phyloP scores from a whole-genome alignment of 1,284 basidiomycete genomes.

The Athelia psychrophila region DNA sequence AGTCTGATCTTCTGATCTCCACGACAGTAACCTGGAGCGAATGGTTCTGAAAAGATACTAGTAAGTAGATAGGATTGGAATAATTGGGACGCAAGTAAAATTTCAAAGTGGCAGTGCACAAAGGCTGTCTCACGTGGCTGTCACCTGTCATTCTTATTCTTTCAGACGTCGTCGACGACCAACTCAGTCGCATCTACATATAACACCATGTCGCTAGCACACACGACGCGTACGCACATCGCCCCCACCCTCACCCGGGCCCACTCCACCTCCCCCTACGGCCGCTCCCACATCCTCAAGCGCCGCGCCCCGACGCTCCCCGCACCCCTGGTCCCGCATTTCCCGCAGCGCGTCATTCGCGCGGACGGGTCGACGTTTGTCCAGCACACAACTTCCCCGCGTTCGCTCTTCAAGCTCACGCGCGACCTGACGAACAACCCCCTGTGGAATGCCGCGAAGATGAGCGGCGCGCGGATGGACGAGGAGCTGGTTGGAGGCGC shows the following conservation, averaged over 20 bases:
- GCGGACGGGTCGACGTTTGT: conserved; percentile 86
- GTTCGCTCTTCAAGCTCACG: conserved; percentile 62
- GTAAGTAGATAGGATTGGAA: too few relatives aligned
- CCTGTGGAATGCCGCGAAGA: conserved; percentile 59
- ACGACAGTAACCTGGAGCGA: too few relatives aligned
- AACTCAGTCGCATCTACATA: too few relatives aligned
- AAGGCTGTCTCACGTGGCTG: too few relatives aligned
- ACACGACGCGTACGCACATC: too few relatives aligned
- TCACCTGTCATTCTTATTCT: too few relatives aligned
- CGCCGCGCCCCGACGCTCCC: conserved; percentile 59
- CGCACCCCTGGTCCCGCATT: conserved; percentile 74
- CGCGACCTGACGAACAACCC: conserved; percentile 87
- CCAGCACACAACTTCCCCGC: conserved; percentile 84
- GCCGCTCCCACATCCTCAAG: conserved; percentile 41
- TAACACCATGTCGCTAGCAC: too few relatives aligned
- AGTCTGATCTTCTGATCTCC: too few relatives aligned
- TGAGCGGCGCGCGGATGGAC: neutral
- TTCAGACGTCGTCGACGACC: too few relatives aligned
- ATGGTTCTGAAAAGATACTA: too few relatives aligned
- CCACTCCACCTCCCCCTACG: conserved; percentile 70
- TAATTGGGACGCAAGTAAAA: too few relatives aligned
- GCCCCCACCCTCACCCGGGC: conserved; percentile 28
- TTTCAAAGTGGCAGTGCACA: too few relatives aligned
- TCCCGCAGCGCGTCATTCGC: conserved; percentile 78
- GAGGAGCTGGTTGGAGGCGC: neutral